Conservation (phyloP, 306 rosid genomes). For the Coriaria nepalensis region DNA sequence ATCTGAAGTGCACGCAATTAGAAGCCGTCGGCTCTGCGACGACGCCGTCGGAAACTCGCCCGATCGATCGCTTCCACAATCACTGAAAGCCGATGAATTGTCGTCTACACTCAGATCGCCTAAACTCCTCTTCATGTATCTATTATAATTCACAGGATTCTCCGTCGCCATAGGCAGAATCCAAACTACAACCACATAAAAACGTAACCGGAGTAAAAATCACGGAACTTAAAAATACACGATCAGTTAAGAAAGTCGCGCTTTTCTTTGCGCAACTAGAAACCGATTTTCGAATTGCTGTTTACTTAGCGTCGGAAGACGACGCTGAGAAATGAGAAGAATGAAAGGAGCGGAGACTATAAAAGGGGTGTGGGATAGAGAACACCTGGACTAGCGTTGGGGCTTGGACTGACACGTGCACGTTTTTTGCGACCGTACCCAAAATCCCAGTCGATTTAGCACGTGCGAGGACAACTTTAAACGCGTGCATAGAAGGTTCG, state of each 20-base stretch:
- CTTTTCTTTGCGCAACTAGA: background rate
- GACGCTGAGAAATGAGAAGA: background rate
- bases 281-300: background rate
- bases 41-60: constrained; percentile 67
- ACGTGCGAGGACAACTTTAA: constrained; percentile 47
- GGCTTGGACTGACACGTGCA: constrained; percentile 47
- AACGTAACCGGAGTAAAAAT: background rate
- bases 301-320: background rate
- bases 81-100: constrained; percentile 72
- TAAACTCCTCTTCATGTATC: constrained; percentile 42
- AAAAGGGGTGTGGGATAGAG: constrained; percentile 5
- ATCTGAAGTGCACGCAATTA: constrained; percentile 56
- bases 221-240: background rate
- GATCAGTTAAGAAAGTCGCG: background rate
- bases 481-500: constrained; percentile 47
- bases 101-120: constrained; percentile 43
- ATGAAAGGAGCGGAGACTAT: background rate
- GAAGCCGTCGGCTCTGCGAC: constrained; percentile 44
- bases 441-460: constrained; percentile 20
- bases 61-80: constrained; percentile 90
- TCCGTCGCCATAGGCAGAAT: constrained; percentile 39
- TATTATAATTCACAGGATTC: constrained; percentile 17
- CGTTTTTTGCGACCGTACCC: constrained; percentile 11
- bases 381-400: constrained; percentile 22
- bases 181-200: constrained; percentile 9